Evolutionary conservation across 2,329 filamentous ascomycete species (phyloP).

Genomic region (Botrytis squamosa): DNA sequence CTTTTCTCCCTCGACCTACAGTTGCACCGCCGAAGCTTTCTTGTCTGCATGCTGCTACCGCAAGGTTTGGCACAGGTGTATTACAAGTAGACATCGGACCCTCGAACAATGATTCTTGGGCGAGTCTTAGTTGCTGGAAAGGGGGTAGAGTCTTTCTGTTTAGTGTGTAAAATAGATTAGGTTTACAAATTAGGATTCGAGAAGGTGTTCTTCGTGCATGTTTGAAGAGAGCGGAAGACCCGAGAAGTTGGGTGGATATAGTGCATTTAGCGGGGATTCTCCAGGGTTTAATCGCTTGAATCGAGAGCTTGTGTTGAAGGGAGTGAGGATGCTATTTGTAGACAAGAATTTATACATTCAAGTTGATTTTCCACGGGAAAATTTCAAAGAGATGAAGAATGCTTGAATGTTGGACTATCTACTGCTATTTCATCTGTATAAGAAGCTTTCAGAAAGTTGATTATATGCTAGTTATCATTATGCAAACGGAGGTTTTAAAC

Average conservation of each 20-base stretch:
- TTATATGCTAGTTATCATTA: not conserved
- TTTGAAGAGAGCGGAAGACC: not conserved
- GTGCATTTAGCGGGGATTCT: not conserved
- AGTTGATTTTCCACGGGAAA: not conserved
- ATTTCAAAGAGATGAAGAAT: not conserved
- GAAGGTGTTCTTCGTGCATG: not conserved
- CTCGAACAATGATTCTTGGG: not conserved
- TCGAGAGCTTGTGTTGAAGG: not conserved
- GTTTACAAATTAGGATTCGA: not conserved
- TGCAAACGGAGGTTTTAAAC: not conserved
- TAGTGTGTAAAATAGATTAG: not conserved
- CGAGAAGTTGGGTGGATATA: not conserved
- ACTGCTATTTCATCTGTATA: not conserved
- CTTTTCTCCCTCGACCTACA: not conserved
- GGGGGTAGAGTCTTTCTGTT: not conserved
- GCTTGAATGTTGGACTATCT: not conserved
- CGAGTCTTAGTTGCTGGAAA: not conserved
- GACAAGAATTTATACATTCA: not conserved
- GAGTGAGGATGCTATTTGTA: not conserved
- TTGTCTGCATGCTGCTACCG: not conserved
- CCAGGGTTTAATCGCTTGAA: not conserved
- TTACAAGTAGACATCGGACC: not conserved
- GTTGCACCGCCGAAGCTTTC: not conserved
- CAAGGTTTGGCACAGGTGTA: not conserved
- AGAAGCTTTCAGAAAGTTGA: accelerated